Conservation (phyloP, 2,329 filamentous ascomycete species). For the Bipolaris cookei region DNA sequence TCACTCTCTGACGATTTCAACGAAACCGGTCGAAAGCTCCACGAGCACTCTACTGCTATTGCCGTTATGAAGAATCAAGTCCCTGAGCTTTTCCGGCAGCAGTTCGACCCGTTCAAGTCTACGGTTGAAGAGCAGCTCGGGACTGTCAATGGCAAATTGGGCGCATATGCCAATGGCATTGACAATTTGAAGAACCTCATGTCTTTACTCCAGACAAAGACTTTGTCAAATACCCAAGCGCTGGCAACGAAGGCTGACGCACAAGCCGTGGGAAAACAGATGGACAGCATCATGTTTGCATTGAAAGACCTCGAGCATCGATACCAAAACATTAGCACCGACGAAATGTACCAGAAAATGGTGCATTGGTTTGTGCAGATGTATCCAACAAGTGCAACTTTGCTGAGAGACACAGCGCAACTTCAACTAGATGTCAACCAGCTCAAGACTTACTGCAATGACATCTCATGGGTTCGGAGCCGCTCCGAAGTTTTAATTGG, state of each 20-base stretch:
- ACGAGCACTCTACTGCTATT: background rate
- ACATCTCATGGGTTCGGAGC: conserved; percentile 1
- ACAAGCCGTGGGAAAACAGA: background rate
- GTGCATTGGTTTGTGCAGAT: conserved; percentile 28
- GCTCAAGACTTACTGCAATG: conserved; percentile 3
- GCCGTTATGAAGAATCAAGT: background rate
- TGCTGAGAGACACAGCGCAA: conserved; percentile 8
- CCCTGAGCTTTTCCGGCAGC: conserved; percentile 12
- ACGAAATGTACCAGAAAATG: conserved; percentile 31
- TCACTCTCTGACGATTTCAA: background rate
- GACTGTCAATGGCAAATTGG: background rate
- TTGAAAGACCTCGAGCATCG: conserved; percentile 25
- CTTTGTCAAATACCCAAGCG: background rate
- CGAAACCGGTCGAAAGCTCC: background rate
- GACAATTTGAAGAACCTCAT: background rate
- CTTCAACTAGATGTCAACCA: conserved; percentile 12
- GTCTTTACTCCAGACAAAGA: background rate
- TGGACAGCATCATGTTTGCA: conserved; percentile 12
- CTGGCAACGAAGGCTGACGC: conserved; percentile 9
- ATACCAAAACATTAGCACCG: conserved; percentile 38
- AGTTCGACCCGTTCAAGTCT: conserved; percentile 18
- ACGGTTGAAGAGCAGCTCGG: background rate
- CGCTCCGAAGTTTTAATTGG: background rate
- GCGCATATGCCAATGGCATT: background rate
- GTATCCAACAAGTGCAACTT: conserved; percentile 20